A percentile compares a stretch with the other conserved stretches of the same genome.
Conservation (phyloP, 2,329 filamentous ascomycete genomes). For the Neofusicoccum kwambonambiense region DNA sequence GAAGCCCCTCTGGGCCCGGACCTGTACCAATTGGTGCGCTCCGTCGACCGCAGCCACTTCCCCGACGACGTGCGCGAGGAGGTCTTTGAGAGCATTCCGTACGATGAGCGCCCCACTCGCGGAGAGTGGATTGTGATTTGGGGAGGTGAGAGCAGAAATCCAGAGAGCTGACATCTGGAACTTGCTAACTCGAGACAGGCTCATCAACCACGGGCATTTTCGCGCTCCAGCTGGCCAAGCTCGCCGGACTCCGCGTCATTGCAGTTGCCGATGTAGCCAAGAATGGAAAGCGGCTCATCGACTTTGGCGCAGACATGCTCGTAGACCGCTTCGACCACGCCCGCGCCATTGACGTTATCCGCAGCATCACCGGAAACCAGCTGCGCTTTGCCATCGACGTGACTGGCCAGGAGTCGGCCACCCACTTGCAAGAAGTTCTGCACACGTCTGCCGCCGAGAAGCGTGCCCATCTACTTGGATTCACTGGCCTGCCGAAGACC, state of each 20-base stretch:
- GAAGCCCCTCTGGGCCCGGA: constrained; percentile 54
- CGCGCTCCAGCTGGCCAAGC: constrained; percentile 65
- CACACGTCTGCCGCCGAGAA: background rate
- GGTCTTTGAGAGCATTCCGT: constrained; percentile 55
- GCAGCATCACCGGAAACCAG: constrained; percentile 13
- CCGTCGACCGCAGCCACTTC: constrained; percentile 48
- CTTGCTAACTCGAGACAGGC: constrained; percentile 50
- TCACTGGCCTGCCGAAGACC: constrained; percentile 66
- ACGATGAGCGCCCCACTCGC: constrained; percentile 53
- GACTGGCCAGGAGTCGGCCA: constrained; percentile 6
- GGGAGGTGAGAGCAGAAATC: constrained; percentile 49
- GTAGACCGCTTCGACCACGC: constrained; percentile 14
- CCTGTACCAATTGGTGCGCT: constrained; percentile 53
- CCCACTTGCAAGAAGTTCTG: constrained; percentile 2
- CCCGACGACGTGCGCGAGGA: constrained; percentile 63
- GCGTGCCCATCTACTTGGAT: constrained; percentile 60
- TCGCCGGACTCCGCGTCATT: constrained; percentile 64
- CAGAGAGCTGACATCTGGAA: background rate
- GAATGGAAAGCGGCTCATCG: constrained; percentile 45
- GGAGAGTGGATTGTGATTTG: constrained; percentile 74
- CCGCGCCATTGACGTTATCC: constrained; percentile 14
- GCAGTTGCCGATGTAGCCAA: constrained; percentile 66
- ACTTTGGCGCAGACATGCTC: constrained; percentile 17
- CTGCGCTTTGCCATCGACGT: constrained; percentile 16
- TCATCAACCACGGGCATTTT: constrained; percentile 70